Base-by-base conservation (phyloP, 2,329 filamentous ascomycete species). In the Phialemoniopsis sp. region DNA sequence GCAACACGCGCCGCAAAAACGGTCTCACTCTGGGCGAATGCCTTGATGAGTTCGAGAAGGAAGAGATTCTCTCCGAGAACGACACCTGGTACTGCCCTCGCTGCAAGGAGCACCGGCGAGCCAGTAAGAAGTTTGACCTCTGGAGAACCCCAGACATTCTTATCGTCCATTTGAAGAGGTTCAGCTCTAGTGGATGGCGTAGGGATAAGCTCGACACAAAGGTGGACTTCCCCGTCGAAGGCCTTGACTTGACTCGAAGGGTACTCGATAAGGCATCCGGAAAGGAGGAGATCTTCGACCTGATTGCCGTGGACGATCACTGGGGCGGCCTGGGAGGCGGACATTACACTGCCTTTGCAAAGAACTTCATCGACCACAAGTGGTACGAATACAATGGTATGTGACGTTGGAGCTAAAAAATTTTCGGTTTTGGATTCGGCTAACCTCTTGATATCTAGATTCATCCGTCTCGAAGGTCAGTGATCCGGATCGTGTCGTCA, bases 311-410 rank as follows among this genome's bases (percentile, higher is more conserved):
- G 2, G 93, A 98, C 62, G 91, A 95, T 57, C 93, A 98, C 62
- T 95, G 86, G 58, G 93, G 93, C 44, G 89, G 89, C 21, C 77
- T 98, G 29, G 89, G 89, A 43, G 93, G 93, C 32, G 93, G 93
- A 1, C 93, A 98, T 62, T 98, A 98, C 66, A 97, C 90, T 15
- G 93, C 93, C 19, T 90, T 83, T 60, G 90, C 89, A 30, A 90
- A 89, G 68, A 97, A 95, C 60, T 96, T 95, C 62, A 73, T 87
- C 44, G 89, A 95, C 54, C 78, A 78, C 41, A 73, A 86, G 60
- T 98, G 93, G 93, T 96, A 96, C 60, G 87, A 94, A 51, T 97
- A 94, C 62, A 97, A 98, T 60, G 91, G 90, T 93, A 72, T 64
- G 82, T 64, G 17, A 12, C 8, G 33, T 10, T 26, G 21, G 21